Evolutionary conservation across 768 basidiomycete species (phyloP).

Genomic region (Calocera viscosa): DNA sequence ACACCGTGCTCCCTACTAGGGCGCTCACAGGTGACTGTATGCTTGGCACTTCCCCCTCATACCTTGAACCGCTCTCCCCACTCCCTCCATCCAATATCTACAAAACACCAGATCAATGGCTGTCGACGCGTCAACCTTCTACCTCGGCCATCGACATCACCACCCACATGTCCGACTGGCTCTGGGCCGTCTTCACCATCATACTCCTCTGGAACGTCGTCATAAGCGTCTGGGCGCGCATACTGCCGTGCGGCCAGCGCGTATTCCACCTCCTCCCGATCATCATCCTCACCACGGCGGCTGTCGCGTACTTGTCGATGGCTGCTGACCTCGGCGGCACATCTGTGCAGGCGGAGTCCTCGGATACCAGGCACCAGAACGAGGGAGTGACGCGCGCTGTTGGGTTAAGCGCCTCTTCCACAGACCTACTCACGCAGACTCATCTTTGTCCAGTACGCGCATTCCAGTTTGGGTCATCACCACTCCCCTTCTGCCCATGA

Average conservation of each 20-base stretch:
- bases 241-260: no score
- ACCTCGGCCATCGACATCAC: slow-evolving; percentile 33
- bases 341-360: slow-evolving; percentile 35
- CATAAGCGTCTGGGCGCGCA: no score
- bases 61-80: no score
- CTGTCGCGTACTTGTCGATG: slow-evolving; percentile 42
- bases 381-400: slow-evolving; percentile 27
- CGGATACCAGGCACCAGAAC: slow-evolving; percentile 19
- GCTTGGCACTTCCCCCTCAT: no score
- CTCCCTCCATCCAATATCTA: no score
- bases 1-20: no score
- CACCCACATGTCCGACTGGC: slow-evolving; percentile 37
- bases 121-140: slow-evolving; percentile 22
- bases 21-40: no score
- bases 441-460: slow-evolving; percentile 27
- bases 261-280: slow-evolving; percentile 41
- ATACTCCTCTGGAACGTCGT: slow-evolving; percentile 35
- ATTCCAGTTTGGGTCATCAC: slow-evolving; percentile 49
- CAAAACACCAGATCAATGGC: no score
- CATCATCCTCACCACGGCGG: slow-evolving; percentile 36
- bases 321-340: slow-evolving; percentile 44
- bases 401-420: no score
- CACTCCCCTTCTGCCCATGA: slow-evolving; percentile 40
- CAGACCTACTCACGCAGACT: no score
- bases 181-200: slow-evolving; percentile 44